These are phyloP conservation scores for Monosporascus sp. DNA, from an alignment of 2,329 filamentous ascomycete genomes.

Conservation along the genomic window DNA sequence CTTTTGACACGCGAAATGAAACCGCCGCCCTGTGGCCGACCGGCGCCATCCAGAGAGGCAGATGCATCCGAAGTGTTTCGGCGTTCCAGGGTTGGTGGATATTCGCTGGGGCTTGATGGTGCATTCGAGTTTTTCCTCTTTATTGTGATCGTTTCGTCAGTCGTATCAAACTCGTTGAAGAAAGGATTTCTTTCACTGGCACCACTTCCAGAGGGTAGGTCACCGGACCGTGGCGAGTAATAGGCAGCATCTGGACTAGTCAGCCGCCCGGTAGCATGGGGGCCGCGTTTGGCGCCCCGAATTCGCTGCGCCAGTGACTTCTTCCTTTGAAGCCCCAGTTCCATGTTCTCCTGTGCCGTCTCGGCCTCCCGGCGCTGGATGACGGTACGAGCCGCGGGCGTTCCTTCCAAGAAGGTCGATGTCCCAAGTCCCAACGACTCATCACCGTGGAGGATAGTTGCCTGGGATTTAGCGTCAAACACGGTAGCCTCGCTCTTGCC, in stretches of 20 bases:
- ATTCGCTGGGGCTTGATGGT: constrained; percentile 48
- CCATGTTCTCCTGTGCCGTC: constrained; percentile 49
- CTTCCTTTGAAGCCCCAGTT: constrained; percentile 71
- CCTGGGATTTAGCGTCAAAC: constrained; percentile 64
- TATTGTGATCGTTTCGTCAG: constrained; percentile 46
- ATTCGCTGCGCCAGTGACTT: constrained; percentile 93
- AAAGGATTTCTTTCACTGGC: constrained; percentile 66
- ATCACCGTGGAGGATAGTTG: constrained; percentile 75
- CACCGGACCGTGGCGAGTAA: constrained; percentile 18
- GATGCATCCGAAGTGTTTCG: constrained; percentile 56
- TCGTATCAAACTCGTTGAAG: constrained; percentile 68
- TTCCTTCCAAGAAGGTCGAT: constrained; percentile 91
- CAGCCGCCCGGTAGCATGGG: constrained; percentile 42
- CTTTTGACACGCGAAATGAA: constrained; percentile 78
- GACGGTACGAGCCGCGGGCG: constrained; percentile 75
- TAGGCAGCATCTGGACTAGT: background rate
- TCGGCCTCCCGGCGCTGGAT: constrained; percentile 72
- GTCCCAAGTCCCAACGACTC: constrained; percentile 82
- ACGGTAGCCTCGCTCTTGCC: constrained; percentile 39
- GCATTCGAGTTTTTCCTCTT: constrained; percentile 29
- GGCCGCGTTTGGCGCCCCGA: constrained; percentile 72
- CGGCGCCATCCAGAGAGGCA: constrained; percentile 34
- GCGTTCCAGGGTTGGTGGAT: constrained; percentile 51
- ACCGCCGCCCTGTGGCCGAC: constrained; percentile 46
- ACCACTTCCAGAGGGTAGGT: constrained; percentile 27